phyloP scores from a whole-genome alignment of 805 yeast species.

The Candida sonorensis region DNA sequence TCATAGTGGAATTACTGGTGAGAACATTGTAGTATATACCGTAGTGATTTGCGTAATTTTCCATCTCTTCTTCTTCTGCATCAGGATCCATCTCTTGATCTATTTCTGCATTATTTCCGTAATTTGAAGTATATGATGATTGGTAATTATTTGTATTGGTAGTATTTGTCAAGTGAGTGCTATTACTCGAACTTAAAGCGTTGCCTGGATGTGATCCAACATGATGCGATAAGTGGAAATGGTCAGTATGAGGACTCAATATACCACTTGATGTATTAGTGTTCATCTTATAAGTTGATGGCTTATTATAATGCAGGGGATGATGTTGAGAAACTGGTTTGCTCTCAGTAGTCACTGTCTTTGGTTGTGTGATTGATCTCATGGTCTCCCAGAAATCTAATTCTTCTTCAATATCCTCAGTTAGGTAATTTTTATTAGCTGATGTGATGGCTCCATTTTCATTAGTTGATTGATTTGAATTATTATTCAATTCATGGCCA shows the following conservation, averaged over 20 bases:
- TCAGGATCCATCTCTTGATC: neutral
- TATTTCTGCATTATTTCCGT: neutral
- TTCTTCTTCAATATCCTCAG: slow-evolving; percentile 54
- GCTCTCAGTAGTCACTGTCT: slow-evolving; percentile 15
- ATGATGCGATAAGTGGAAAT: slow-evolving; percentile 2
- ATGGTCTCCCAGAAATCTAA: slow-evolving; percentile 68
- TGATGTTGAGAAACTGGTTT: slow-evolving; percentile 49
- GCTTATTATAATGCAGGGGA: slow-evolving; percentile 37
- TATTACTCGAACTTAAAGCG: slow-evolving; percentile 2
- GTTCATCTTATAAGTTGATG: slow-evolving; percentile 12
- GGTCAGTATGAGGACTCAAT: slow-evolving; percentile 1
- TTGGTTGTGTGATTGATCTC: slow-evolving; percentile 45
- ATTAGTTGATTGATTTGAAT: too few relatives aligned
- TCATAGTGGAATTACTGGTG: slow-evolving; percentile 12
- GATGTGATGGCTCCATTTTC: slow-evolving; percentile 12
- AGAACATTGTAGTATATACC: slow-evolving; percentile 29
- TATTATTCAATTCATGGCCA: too few relatives aligned
- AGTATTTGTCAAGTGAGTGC: slow-evolving; percentile 1
- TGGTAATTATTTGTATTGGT: neutral
- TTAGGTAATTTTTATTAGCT: slow-evolving; percentile 10
- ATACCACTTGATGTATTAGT: neutral
- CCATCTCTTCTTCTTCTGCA: slow-evolving; percentile 3
- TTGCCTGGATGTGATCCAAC: slow-evolving; percentile 5
- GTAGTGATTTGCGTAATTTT: slow-evolving; percentile 25
- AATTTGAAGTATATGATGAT: neutral